Percentiles rank a stretch among this genome's conserved stretches.
Conservation (phyloP, 1,284 basidiomycete genomes). For the Hypsizygus ulmarius region DNA sequence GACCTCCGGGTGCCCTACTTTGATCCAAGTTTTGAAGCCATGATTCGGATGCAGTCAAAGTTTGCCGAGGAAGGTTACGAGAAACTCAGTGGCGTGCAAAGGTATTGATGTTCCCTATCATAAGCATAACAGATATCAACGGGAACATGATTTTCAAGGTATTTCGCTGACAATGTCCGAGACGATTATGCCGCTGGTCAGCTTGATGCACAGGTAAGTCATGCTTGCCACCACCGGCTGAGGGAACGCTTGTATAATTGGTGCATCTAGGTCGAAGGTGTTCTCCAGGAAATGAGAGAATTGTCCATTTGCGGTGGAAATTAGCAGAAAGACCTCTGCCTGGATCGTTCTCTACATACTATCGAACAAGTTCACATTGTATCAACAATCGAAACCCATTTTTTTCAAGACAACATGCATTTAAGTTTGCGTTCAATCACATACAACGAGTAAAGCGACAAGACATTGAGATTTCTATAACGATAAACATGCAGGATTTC, state of each 20-base stretch:
- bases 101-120: conserved; percentile 42
- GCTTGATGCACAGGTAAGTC: conserved; percentile 83
- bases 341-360: no score
- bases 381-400: no score
- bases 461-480: no score
- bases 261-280: conserved; percentile 71
- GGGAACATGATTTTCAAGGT: conserved; percentile 43
- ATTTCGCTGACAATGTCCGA: conserved; percentile 86
- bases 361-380: no score
- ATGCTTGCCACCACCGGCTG: neutral
- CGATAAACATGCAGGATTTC: no score
- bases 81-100: conserved; percentile 93
- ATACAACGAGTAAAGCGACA: no score
- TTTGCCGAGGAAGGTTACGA: conserved; percentile 99
- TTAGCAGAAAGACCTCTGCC: conserved; percentile 18
- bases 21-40: conserved; percentile 97
- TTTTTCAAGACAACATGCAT: no score
- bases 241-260: conserved; percentile 7
- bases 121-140: neutral
- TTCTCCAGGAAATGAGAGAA: conserved; percentile 95
- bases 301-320: conserved; percentile 82
- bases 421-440: no score
- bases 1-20: conserved; percentile 97
- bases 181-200: conserved; percentile 98
- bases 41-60: conserved; percentile 97